These are phyloP conservation scores for Coccomyxa subellipsoidea DNA, from an alignment of 163 green algal species.

Conservation along the genomic window DNA sequence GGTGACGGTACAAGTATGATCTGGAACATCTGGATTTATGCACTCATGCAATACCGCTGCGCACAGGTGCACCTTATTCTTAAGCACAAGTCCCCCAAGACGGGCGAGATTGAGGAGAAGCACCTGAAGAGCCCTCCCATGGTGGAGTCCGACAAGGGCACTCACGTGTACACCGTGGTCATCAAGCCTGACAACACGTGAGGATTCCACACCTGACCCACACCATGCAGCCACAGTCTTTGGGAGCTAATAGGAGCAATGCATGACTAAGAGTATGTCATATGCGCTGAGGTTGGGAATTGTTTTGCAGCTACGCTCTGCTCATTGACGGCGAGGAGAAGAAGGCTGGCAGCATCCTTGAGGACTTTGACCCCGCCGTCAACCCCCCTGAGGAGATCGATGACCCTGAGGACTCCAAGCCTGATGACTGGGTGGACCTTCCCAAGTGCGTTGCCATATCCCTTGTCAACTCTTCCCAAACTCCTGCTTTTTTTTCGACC, in stretches of 20 bases:
- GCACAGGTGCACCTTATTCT: constrained; percentile 83
- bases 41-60: background rate
- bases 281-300: background rate
- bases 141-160: constrained; percentile 55
- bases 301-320: constrained; percentile 59
- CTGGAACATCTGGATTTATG: no score
- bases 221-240: no score
- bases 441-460: constrained; percentile 37
- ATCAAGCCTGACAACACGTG: constrained; percentile 65
- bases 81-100: constrained; percentile 59
- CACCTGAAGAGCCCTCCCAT: constrained; percentile 64
- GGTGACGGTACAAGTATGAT: no score
- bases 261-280: no score
- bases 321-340: constrained; percentile 79
- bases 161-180: constrained; percentile 80
- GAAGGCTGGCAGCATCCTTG: constrained; percentile 63
- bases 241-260: no score
- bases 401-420: constrained; percentile 85
- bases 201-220: no score
- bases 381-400: constrained; percentile 77
- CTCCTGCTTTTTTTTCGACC: background rate
- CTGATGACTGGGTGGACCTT: constrained; percentile 82
- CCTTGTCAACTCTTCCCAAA: background rate
- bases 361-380: constrained; percentile 82
- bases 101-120: constrained; percentile 75